phyloP scores from a whole-genome alignment of 169 alveolate genomes.

The Babesia microti region DNA sequence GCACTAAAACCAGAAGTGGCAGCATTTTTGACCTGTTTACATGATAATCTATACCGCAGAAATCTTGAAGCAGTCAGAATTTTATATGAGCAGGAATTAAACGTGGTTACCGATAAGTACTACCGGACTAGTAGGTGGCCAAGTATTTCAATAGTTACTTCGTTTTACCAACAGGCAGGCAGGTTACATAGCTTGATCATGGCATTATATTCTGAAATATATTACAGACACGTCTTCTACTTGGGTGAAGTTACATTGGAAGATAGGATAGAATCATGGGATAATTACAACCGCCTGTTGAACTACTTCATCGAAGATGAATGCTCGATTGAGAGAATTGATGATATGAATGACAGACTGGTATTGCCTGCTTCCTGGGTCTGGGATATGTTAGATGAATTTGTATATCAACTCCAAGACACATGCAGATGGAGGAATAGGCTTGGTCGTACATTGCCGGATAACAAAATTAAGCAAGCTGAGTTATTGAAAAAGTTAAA shows the following conservation, averaged over 20 bases:
- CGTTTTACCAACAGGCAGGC: slow-evolving; percentile 63
- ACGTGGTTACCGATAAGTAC: slow-evolving; percentile 53
- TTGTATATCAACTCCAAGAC: slow-evolving; percentile 68
- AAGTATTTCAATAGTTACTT: slow-evolving; percentile 55
- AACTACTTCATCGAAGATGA: slow-evolving; percentile 50
- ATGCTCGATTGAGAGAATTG: slow-evolving; percentile 28
- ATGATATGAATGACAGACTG: slow-evolving; percentile 34
- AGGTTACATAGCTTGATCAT: slow-evolving; percentile 60
- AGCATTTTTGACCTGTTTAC: slow-evolving; percentile 52
- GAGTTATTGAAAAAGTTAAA: slow-evolving; percentile 4
- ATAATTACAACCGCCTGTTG: slow-evolving; percentile 58
- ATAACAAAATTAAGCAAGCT: slow-evolving; percentile 9
- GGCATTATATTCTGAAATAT: slow-evolving; percentile 68
- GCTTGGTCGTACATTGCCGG: slow-evolving; percentile 15
- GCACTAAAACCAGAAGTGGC: slow-evolving; percentile 71
- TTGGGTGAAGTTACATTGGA: slow-evolving; percentile 60
- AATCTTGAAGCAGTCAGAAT: slow-evolving; percentile 61
- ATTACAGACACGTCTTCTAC: slow-evolving; percentile 67
- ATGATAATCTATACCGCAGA: slow-evolving; percentile 58
- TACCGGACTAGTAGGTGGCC: slow-evolving; percentile 69
- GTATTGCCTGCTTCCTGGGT: slow-evolving; percentile 69
- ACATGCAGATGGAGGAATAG: slow-evolving; percentile 56
- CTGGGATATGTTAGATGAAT: slow-evolving; percentile 72
- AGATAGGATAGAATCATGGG: slow-evolving; percentile 67
- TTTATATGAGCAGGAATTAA: slow-evolving; percentile 63